Percentiles rank a stretch among this genome's conserved stretches.
phyloP scores from a whole-genome alignment of 2,329 filamentous ascomycete species.

The Fusarium xylarioides region DNA sequence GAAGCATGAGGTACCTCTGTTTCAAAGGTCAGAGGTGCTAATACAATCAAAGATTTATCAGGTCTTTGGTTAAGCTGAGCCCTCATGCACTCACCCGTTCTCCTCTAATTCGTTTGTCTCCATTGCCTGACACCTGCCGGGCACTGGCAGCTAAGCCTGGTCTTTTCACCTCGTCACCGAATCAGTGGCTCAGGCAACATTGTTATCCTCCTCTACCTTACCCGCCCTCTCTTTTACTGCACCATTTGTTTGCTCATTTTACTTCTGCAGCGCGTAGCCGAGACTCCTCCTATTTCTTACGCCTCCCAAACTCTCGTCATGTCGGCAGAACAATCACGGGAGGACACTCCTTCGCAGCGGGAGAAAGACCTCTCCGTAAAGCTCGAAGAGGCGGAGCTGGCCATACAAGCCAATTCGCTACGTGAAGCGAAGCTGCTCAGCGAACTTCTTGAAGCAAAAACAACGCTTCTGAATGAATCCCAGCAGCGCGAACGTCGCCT shows the following conservation, averaged over 20 bases:
- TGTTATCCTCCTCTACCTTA: too few species aligned
- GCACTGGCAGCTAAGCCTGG: background rate
- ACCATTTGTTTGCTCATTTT: background rate
- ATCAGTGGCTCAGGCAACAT: background rate
- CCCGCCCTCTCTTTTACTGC: background rate
- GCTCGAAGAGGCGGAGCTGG: constrained; percentile 3
- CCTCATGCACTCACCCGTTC: background rate
- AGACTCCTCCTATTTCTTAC: background rate
- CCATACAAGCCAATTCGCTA: background rate
- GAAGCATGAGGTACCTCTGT: background rate
- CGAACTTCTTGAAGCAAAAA: constrained; percentile 12
- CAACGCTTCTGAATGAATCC: background rate
- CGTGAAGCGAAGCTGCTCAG: background rate
- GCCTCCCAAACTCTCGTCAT: background rate
- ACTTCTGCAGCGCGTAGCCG: background rate
- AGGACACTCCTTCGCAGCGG: background rate
- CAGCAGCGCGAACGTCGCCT: constrained; percentile 3
- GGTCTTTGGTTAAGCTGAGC: background rate
- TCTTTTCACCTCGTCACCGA: background rate
- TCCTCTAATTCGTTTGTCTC: background rate
- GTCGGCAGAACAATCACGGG: background rate
- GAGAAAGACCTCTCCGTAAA: constrained; percentile 10
- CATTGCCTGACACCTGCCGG: background rate
- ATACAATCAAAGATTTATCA: background rate
- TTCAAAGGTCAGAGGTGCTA: background rate